Conservation (phyloP, 495 filamentous ascomycete genomes). For the Neurospora sp. region DNA sequence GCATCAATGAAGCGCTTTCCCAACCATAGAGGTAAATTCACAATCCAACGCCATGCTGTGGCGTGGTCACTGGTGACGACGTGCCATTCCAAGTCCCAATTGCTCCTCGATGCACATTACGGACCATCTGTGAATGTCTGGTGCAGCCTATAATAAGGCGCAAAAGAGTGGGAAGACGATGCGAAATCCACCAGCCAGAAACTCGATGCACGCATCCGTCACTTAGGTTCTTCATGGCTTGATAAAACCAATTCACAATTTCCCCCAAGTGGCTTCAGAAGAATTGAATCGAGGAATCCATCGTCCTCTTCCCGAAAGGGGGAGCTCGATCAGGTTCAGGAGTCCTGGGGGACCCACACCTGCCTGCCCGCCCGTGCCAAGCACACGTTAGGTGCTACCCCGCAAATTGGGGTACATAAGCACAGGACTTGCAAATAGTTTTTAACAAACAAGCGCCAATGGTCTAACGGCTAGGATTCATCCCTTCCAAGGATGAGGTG, state of each 20-base stretch:
- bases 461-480: slow-evolving; percentile 1
- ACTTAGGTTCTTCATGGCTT: no score
- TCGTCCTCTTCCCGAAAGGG: not conserved
- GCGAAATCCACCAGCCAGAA: not conserved
- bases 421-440: rapidly evolving
- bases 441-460: not conserved
- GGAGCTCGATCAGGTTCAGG: not conserved
- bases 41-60: no score
- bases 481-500: not conserved
- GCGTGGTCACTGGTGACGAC: no score
- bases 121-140: no score
- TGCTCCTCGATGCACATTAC: no score
- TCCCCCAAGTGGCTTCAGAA: no score
- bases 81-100: no score
- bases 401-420: not conserved
- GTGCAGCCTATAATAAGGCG: no score
- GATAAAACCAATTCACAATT: no score
- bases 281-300: not conserved
- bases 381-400: no score
- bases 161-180: not conserved
- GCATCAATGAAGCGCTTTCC: no score
- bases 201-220: not conserved
- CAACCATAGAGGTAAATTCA: no score
- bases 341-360: not conserved
- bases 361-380: not conserved